A percentile compares a stretch with the other conserved stretches of the same genome.
Evolutionary conservation across 2,329 filamentous ascomycete species (phyloP).

Genomic region (Rosellinia necatrix): DNA sequence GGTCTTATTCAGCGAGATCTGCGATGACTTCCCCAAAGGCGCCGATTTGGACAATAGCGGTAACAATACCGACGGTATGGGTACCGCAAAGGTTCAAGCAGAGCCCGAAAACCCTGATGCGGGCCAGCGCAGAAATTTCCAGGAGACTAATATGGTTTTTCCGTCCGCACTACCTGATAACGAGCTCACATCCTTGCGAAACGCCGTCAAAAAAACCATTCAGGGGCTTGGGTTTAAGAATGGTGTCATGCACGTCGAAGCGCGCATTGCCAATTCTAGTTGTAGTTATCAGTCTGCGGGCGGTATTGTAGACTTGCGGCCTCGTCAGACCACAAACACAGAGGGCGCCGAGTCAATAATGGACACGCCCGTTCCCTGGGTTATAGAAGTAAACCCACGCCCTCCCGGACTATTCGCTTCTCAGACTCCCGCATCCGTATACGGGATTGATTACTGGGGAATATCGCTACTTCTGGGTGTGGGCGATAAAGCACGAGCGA

Average conservation of each 20-base stretch:
- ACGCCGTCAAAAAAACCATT: constrained; percentile 28
- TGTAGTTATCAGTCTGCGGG: constrained; percentile 26
- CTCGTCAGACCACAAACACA: not conserved
- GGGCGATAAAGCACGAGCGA: constrained; percentile 31
- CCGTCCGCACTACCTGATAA: constrained; percentile 35
- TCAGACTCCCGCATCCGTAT: constrained; percentile 34
- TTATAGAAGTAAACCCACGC: constrained; percentile 38
- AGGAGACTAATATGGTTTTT: constrained; percentile 37
- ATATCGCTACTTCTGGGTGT: constrained; percentile 32
- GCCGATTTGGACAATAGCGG: constrained; percentile 27
- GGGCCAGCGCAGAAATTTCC: constrained; percentile 29
- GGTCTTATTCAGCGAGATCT: constrained; percentile 37
- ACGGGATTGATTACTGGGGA: constrained; percentile 38
- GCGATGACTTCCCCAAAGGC: constrained; percentile 38
- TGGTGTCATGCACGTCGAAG: constrained; percentile 38
- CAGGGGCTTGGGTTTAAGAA: constrained; percentile 33
- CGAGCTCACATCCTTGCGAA: constrained; percentile 28
- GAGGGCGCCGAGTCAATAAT: not conserved
- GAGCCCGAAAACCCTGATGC: not conserved
- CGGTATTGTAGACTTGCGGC: constrained; percentile 17
- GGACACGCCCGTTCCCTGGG: constrained; percentile 29
- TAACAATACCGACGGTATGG: not conserved
- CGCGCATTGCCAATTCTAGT: constrained; percentile 32
- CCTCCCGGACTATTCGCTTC: constrained; percentile 36
- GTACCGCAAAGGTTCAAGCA: not conserved